phyloP scores from a whole-genome alignment of 176 grass and related monocot genomes.

The Avena insularis region DNA sequence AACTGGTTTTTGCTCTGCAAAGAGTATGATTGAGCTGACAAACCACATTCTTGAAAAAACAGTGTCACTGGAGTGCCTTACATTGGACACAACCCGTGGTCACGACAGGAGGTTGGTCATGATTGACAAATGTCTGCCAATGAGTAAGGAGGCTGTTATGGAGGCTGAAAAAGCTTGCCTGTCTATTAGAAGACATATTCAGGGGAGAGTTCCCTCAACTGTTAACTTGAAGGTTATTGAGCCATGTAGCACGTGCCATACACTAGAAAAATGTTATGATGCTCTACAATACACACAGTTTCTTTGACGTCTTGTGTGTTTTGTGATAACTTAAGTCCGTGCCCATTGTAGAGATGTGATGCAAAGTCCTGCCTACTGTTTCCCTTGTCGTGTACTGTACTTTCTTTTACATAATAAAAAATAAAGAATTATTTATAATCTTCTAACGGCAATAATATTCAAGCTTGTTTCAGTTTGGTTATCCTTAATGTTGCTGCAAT shows the following conservation, averaged over 20 bases:
- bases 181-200: slow-evolving; percentile 2
- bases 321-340: background rate
- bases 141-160: background rate
- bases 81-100: slow-evolving; percentile 26
- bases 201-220: background rate
- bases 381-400: too few species aligned
- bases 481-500: too few species aligned
- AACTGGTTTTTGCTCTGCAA: background rate
- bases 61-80: background rate
- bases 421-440: too few species aligned
- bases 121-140: background rate
- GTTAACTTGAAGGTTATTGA: background rate
- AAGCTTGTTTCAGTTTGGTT: too few species aligned
- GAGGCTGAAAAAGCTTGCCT: slow-evolving; percentile 3
- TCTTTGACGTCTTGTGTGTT: background rate
- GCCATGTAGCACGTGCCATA: background rate
- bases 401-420: too few species aligned
- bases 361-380: too few species aligned
- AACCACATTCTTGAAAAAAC: slow-evolving; percentile 10
- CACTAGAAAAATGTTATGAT: background rate
- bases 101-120: background rate
- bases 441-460: too few species aligned
- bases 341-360: background rate
- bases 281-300: background rate
- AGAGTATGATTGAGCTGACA: background rate